Base-by-base conservation (phyloP, 2,329 filamentous ascomycete genomes). In the Pseudogymnoascus sp. region DNA sequence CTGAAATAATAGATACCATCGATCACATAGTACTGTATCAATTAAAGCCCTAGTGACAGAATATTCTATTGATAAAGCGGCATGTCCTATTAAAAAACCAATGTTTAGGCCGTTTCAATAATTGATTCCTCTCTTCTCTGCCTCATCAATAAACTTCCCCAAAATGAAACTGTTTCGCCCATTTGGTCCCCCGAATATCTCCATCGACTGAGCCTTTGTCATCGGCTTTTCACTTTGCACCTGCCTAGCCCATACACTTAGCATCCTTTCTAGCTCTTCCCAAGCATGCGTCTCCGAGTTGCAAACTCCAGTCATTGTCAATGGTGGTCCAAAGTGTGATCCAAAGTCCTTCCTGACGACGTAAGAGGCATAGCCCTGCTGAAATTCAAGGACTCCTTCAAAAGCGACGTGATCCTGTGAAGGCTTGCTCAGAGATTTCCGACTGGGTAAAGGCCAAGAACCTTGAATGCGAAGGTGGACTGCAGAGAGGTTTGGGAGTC, bases 301-400 rank as follows among this genome's bases (percentile, higher is more conserved):
- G 50, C 65, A 66, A 14, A 66, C 11, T 28, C 37, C 44, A 28
- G 66, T 67, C 36, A 66, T 65, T n/a, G 59, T 63, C 59, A 68
- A 63, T 28, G 61, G 66, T 53, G 62, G 59, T 16, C 28, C 64
- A 63, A 67, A 66, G 14, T 16, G 40, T 21, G 21, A 16, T 23
- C 67, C 67, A 61, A 63, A 42, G 60, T 64, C 62, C 36, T 53
- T 63, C 34, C 37, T 65, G 59, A 66, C 65, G 38, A 59, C 12
- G 28, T 38, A 62, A 21, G 10, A n/a, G n/a, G n/a, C n/a, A n/a
- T n/a, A n/a, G n/a, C n/a, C n/a, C n/a, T n/a, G n/a, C n/a, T n/a
- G n/a, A n/a, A n/a, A n/a, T n/a, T n/a, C n/a, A n/a, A n/a, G n/a
- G n/a, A n/a, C n/a, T n/a, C n/a, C n/a, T n/a, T n/a, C n/a, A n/a